These are phyloP conservation scores for Beauveria scarabaeidicola DNA, from an alignment of 2,329 filamentous ascomycete species.

Conservation along the genomic window DNA sequence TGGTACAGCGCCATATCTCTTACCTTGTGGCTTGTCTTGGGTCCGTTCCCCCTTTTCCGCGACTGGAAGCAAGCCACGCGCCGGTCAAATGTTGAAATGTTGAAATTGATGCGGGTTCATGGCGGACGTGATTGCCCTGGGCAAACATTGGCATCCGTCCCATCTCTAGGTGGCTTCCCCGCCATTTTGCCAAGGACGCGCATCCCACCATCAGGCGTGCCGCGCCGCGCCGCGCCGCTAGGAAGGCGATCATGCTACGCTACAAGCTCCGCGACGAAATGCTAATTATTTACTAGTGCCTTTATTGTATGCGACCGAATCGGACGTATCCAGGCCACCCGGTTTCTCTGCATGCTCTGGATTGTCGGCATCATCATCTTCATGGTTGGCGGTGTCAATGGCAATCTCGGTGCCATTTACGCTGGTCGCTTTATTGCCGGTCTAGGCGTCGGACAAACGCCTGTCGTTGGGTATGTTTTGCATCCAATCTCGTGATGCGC, in stretches of 20 bases:
- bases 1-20: no score
- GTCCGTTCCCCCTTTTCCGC: no score
- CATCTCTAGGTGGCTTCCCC: not conserved
- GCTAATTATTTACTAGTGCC: slow-evolving; percentile 31
- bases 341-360: slow-evolving; percentile 49
- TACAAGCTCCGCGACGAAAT: not conserved
- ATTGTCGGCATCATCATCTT: slow-evolving; percentile 50
- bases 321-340: slow-evolving; percentile 55
- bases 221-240: not conserved
- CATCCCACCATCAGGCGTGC: not conserved
- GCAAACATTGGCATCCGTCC: slow-evolving; percentile 1
- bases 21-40: no score
- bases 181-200: slow-evolving; percentile 6
- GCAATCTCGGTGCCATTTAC: slow-evolving; percentile 49
- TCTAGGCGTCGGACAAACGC: slow-evolving; percentile 57
- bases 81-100: no score
- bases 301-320: slow-evolving; percentile 52
- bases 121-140: not conserved
- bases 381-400: slow-evolving; percentile 42
- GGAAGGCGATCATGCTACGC: not conserved
- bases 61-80: no score
- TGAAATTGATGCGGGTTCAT: not conserved
- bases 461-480: slow-evolving; percentile 45
- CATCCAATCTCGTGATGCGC: not conserved
- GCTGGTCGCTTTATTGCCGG: slow-evolving; percentile 59